These are phyloP conservation scores for Grammothele lineata DNA, from an alignment of 768 basidiomycete genomes.

Conservation along the genomic window DNA sequence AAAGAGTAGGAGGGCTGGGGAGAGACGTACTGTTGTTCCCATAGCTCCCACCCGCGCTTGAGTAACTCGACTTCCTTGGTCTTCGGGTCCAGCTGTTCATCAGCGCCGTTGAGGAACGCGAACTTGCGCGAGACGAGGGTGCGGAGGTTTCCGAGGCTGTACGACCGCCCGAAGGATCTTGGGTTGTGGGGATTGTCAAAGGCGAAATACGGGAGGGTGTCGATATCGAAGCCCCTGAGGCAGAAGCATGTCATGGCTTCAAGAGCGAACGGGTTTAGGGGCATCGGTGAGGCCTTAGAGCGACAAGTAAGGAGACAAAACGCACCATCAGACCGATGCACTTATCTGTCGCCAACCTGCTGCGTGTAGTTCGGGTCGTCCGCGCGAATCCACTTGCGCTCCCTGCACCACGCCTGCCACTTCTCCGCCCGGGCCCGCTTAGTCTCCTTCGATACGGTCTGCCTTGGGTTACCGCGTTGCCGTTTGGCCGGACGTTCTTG, in stretches of 20 bases:
- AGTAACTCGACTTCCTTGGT: not conserved
- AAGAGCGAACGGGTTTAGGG: no score
- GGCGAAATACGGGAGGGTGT: not conserved
- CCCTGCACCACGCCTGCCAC: no score
- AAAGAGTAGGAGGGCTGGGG: not conserved
- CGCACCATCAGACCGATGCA: no score
- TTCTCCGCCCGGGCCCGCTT: no score
- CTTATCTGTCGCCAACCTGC: no score
- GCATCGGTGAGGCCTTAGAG: no score
- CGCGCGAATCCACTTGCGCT: no score
- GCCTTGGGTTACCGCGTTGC: no score
- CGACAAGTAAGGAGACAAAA: no score
- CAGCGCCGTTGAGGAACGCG: not conserved
- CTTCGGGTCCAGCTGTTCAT: not conserved
- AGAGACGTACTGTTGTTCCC: not conserved
- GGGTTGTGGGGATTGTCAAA: not conserved
- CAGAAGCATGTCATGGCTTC: not conserved
- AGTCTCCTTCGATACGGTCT: no score
- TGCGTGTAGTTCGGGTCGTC: no score
- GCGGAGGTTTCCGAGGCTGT: conserved; percentile 1
- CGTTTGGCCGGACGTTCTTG: no score
- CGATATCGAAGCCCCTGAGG: not conserved
- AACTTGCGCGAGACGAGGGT: conserved; percentile 1
- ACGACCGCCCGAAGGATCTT: not conserved
- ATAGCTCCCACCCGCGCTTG: conserved; percentile 1